Evolutionary conservation across 2,329 filamentous ascomycete genomes (phyloP), one percentile per base, ranked within the genome.

Genomic region (Ophiostoma novo-ulmi): DNA sequence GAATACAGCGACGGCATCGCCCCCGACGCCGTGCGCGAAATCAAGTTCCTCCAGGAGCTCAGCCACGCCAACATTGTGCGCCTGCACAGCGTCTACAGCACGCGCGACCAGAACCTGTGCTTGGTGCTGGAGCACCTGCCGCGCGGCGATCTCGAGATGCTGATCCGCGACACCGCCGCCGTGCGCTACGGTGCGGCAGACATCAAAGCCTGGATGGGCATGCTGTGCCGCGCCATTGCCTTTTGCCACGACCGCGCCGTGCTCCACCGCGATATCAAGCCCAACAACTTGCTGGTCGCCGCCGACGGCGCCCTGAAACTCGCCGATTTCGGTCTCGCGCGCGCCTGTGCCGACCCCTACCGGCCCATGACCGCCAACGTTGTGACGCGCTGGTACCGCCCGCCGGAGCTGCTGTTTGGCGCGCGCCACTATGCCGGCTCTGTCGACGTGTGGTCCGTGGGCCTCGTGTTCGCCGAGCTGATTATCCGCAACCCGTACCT

Each of bases 121-220:
- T 87, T 99, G 10, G 95, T 99, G 35, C 88, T 99, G 75, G 95
- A 99, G 80, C 97, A 91, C 80, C 85, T 98, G 4, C 94, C 94
- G 0, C 87, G 92, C n/a, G 94, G 95, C 74, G 95, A 99, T 80
- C 86, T 99, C 38, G 93, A 98, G 80, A 93, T 94, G 85, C 87
- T 99, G 72, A 97, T 97, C 79, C 92, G 92, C 79, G 94, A 98
- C 80, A 88, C 87, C 39, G 86, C 89, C 65, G 83, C 83, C 70
- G 89, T 97, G 66, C 88, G 89, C 70, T 98, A 98, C 79, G 91
- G 91, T 73, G 87, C 88, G 13, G 91, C 92, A 22, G 95, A 99
- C 79, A 93, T 98, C 80, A 99, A 99, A 80, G 91, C 93, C 20
- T 99, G 95, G 95, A 97, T 97, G 90, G 92, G 91, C 74, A 98